Evolutionary conservation across 2,329 filamentous ascomycete genomes (phyloP), one percentile per base, ranked within the genome.

Genomic region (Cercospora sp.): DNA sequence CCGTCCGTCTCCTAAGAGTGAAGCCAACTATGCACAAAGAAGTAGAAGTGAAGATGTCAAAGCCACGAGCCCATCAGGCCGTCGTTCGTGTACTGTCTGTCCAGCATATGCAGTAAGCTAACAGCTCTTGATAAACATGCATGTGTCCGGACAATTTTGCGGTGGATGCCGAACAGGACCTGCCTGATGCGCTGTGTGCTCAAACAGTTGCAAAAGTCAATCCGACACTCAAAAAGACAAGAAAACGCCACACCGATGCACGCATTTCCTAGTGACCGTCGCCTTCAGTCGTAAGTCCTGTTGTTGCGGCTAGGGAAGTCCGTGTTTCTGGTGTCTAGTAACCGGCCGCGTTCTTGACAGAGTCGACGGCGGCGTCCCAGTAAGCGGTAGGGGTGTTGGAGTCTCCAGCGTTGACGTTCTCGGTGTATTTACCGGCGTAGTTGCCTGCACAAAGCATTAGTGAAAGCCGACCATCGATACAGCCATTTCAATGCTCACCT

Each of bases 351-450:
- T 9, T 31, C 23, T 26, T 48, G 13, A 33, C 9, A n/a, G 13
- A 36, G 16, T 57, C 28, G 20, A 9, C 13, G 36, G 18, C 68
- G 13, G 69, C 66, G 70, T 76, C 72, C 72, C 75, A 75, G 63
- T 76, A 69, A 67, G 81, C 79, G 30, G 76, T 78, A 7, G 81
- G 62, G 1, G 80, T 31, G 65, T 79, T 80, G 12, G 33, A 8
- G 12, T 78, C 73, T 16, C 85, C 83, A 30, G 71, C 23, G 4
- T 77, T 74, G 28, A 90, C 83, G 72, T 90, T 87, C 57, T 75
- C 73, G 61, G 71, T 83, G 73, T 87, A 90, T 73, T 85, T 78
- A 68, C 82, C 83, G 13, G 73, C 80, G 64, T 84, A 82, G 80
- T 90, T 90, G 61, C 87, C 86, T 85, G 23, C 23, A 26, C 23